A percentile compares a stretch with the other conserved stretches of the same genome.
Evolutionary conservation across 2,329 filamentous ascomycete species (phyloP).

Genomic region (Colletotrichum simmondsii): DNA sequence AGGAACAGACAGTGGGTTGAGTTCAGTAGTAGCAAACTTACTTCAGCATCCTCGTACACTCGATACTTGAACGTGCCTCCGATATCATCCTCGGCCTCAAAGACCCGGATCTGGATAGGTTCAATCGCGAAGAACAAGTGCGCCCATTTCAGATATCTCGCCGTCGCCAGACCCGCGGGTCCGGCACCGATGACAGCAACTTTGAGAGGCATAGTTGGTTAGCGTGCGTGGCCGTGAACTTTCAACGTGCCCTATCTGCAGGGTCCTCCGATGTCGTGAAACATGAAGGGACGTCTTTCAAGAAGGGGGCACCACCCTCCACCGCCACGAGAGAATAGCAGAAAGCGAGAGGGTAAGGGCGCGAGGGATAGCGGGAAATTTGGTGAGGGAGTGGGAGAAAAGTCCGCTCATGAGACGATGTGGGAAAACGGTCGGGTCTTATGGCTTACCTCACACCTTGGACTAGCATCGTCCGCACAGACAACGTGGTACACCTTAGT

Average conservation of each 20-base stretch:
- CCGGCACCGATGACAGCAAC: slow-evolving; percentile 58
- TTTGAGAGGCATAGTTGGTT: slow-evolving; percentile 22
- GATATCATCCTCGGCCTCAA: slow-evolving; percentile 55
- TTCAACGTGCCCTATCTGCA: slow-evolving; percentile 1
- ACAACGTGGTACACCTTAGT: not conserved
- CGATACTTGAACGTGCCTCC: slow-evolving; percentile 61
- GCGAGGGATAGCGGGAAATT: not conserved
- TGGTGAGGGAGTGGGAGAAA: not conserved
- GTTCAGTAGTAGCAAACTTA: not conserved
- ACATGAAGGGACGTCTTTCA: not conserved
- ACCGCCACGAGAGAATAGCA: not conserved
- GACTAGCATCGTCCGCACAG: slow-evolving; percentile 16
- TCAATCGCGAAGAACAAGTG: slow-evolving; percentile 50
- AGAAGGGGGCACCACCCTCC: slow-evolving; percentile 1
- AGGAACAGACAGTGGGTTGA: not conserved
- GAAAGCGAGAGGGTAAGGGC: not conserved
- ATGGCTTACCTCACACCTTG: slow-evolving; percentile 12
- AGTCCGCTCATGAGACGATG: slow-evolving; percentile 18
- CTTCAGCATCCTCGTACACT: slow-evolving; percentile 59
- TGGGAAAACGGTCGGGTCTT: slow-evolving; percentile 22
- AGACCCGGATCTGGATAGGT: slow-evolving; percentile 54
- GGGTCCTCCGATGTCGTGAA: slow-evolving; percentile 21
- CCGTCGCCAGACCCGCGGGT: slow-evolving; percentile 54
- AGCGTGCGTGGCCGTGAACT: not conserved
- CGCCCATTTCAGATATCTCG: slow-evolving; percentile 53